These are phyloP conservation scores for Mercurialis annua DNA, from an alignment of 345 rosid genomes.

Conservation along the genomic window DNA sequence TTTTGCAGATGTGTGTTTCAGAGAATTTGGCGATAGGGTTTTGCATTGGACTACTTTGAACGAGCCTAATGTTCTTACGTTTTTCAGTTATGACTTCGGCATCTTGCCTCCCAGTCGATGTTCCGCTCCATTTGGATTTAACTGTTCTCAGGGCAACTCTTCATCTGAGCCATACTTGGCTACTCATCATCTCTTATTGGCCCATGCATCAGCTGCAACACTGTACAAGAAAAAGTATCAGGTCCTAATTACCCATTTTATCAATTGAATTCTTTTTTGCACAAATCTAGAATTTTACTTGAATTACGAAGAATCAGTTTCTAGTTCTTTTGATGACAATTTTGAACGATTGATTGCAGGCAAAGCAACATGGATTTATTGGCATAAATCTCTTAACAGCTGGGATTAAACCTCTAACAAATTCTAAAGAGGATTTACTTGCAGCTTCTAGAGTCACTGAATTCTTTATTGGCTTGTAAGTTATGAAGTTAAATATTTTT, in stretches of 20 bases:
- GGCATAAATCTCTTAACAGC: conserved; percentile 28
- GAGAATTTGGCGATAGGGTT: conserved; percentile 67
- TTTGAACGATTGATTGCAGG: conserved; percentile 25
- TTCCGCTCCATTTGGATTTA: conserved; percentile 24
- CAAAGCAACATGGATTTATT: conserved; percentile 29
- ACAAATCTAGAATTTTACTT: too few species aligned
- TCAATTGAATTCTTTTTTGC: background rate
- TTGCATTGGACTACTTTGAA: conserved; percentile 60
- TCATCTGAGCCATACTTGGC: conserved; percentile 62
- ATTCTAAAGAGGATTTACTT: conserved; percentile 28
- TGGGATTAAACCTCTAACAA: conserved; percentile 28
- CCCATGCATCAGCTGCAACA: conserved; percentile 62
- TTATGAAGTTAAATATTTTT: conserved; percentile 10
- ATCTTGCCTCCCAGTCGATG: conserved; percentile 37
- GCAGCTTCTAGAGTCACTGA: conserved; percentile 41
- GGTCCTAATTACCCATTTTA: conserved; percentile 23
- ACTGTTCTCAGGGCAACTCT: conserved; percentile 50
- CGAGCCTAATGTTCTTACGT: conserved; percentile 48
- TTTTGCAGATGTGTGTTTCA: conserved; percentile 69
- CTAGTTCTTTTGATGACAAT: too few species aligned
- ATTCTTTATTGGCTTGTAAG: conserved; percentile 42
- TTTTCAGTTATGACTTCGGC: conserved; percentile 35
- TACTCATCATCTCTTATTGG: conserved; percentile 53
- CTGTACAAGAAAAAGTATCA: conserved; percentile 54
- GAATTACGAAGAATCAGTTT: too few species aligned